Conservation (phyloP, 2,329 filamentous ascomycete species). For the Epichloe amarillans region DNA sequence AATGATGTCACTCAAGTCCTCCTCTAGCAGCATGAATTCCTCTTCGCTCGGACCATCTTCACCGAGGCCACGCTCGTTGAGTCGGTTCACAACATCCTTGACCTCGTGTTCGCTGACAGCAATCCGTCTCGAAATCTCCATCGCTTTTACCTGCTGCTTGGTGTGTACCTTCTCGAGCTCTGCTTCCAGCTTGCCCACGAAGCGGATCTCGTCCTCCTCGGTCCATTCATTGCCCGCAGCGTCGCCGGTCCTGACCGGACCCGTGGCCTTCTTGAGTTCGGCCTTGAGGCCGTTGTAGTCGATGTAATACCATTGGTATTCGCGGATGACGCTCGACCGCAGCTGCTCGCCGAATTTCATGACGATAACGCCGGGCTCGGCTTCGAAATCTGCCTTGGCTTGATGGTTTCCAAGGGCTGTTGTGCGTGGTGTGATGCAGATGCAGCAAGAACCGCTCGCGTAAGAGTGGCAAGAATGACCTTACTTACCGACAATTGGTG, state of each 20-base stretch:
- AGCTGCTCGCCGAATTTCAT: slow-evolving; percentile 95
- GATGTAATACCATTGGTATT: slow-evolving; percentile 98
- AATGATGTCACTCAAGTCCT: slow-evolving; percentile 93
- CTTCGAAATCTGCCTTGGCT: slow-evolving; percentile 20
- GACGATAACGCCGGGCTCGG: slow-evolving; percentile 40
- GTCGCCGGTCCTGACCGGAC: slow-evolving; percentile 29
- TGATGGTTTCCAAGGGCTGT: slow-evolving; percentile 27
- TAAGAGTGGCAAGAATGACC: too few species aligned
- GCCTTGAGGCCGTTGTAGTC: slow-evolving; percentile 89
- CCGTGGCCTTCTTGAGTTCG: slow-evolving; percentile 64
- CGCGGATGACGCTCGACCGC: slow-evolving; percentile 86
- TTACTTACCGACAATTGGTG: neutral
- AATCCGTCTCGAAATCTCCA: slow-evolving; percentile 88
- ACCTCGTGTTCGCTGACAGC: slow-evolving; percentile 81
- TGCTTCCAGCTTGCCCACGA: slow-evolving; percentile 73
- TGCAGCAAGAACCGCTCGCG: neutral
- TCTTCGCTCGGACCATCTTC: slow-evolving; percentile 63
- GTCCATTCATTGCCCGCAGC: slow-evolving; percentile 55
- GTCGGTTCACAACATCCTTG: slow-evolving; percentile 65
- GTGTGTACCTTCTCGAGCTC: slow-evolving; percentile 97
- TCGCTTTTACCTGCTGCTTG: slow-evolving; percentile 93
- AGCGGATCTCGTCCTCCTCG: slow-evolving; percentile 81
- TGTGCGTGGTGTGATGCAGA: slow-evolving; percentile 15
- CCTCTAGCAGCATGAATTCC: slow-evolving; percentile 86
- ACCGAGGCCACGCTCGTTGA: slow-evolving; percentile 48